Evolutionary conservation across 345 rosid genomes (phyloP).

Genomic region (Rhizophora apiculata): DNA sequence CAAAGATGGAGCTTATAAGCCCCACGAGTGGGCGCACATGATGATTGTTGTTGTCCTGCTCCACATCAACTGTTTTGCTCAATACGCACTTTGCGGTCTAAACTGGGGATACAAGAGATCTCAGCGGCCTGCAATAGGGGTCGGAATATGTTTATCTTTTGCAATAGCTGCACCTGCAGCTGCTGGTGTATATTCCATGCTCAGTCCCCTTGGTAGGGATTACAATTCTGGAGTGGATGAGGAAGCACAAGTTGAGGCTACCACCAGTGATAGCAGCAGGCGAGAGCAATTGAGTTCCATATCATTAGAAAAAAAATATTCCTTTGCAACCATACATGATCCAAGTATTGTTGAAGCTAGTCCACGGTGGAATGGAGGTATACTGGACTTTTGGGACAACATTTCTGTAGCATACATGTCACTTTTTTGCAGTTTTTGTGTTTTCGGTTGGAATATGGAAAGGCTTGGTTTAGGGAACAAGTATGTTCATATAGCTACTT

Average conservation of each 20-base stretch:
- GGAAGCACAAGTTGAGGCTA: constrained; percentile 50
- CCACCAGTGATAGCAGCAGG: constrained; percentile 27
- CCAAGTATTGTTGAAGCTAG: constrained; percentile 37
- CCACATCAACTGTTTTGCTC: constrained; percentile 89
- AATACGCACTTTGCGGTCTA: constrained; percentile 88
- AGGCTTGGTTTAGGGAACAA: constrained; percentile 93
- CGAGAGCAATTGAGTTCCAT: constrained; percentile 22
- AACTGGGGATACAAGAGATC: constrained; percentile 82
- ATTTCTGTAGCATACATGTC: constrained; percentile 82
- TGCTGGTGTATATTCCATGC: constrained; percentile 71
- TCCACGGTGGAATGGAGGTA: constrained; percentile 86
- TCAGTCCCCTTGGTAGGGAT: constrained; percentile 89
- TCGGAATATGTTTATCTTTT: constrained; percentile 68
- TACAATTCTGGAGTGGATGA: constrained; percentile 54
- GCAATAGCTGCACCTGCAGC: constrained; percentile 89
- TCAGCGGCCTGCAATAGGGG: constrained; percentile 80
- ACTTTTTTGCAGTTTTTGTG: constrained; percentile 77
- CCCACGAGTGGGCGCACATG: constrained; percentile 90
- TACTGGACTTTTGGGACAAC: constrained; percentile 84
- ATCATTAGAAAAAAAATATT: constrained; percentile 56
- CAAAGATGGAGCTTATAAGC: constrained; percentile 85
- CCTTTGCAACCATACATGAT: constrained; percentile 55
- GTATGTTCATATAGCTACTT: constrained; percentile 92
- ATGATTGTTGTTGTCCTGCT: constrained; percentile 72
- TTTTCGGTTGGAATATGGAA: constrained; percentile 98